A percentile compares a stretch with the other conserved stretches of the same genome.
phyloP scores from a whole-genome alignment of 495 filamentous ascomycete species.

The Daldinia loculata region DNA sequence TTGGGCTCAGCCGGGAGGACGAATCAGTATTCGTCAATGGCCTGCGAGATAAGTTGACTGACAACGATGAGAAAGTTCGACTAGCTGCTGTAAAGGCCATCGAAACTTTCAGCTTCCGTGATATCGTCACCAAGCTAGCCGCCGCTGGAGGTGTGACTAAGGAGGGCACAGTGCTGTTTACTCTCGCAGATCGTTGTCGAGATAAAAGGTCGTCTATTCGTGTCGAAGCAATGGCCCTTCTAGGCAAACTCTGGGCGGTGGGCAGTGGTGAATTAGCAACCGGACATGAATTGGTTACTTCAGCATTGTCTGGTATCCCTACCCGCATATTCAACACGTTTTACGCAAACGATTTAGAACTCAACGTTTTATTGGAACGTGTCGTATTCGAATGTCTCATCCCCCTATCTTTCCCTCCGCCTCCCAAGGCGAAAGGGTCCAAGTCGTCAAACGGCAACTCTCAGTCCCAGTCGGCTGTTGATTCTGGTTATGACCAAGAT shows the following conservation, averaged over 20 bases:
- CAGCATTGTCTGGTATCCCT: constrained; percentile 79
- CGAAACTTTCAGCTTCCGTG: constrained; percentile 75
- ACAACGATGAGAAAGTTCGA: constrained; percentile 89
- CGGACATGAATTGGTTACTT: constrained; percentile 76
- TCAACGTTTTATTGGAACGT: constrained; percentile 83
- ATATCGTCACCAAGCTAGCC: constrained; percentile 83
- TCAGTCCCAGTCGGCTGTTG: constrained; percentile 58
- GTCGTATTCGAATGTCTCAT: constrained; percentile 88
- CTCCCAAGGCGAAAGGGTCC: constrained; percentile 69
- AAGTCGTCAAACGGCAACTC: constrained; percentile 68
- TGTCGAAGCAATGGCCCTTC: constrained; percentile 81
- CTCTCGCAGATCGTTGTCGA: constrained; percentile 85
- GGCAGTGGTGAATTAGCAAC: constrained; percentile 85
- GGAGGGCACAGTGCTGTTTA: constrained; percentile 74
- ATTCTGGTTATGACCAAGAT: constrained; percentile 71
- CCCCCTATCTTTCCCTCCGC: constrained; percentile 83
- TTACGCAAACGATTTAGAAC: constrained; percentile 89
- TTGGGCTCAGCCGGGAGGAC: constrained; percentile 79
- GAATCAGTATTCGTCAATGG: constrained; percentile 75
- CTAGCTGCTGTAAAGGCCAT: constrained; percentile 85
- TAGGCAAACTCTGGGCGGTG: constrained; percentile 90
- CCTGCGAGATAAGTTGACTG: constrained; percentile 80
- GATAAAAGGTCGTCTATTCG: constrained; percentile 85
- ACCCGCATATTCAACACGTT: constrained; percentile 85
- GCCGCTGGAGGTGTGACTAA: constrained; percentile 74